Base-by-base conservation (phyloP, 176 grass and related monocot species). In the Raddia guianensis region DNA sequence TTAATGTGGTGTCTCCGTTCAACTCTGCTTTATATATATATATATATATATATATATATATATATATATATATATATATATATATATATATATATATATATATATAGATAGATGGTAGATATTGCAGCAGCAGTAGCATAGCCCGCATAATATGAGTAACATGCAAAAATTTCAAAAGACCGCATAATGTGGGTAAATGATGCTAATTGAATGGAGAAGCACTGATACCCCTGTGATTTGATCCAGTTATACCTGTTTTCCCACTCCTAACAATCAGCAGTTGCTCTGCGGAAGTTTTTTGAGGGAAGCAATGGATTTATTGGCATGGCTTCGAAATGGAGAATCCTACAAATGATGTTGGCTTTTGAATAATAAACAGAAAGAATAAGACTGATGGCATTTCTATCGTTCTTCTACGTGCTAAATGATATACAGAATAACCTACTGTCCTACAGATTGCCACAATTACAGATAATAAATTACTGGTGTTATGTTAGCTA, bases 401-500 rank as follows among this genome's bases (percentile, higher is more conserved):
- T 67, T 62, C 16, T 81, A 44, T 72, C 52, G 45, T 49, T 66
- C 48, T 73, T 84, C 72, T 68, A 73, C 77, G 77, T 81, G 72
- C 40, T 68, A 77, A 84, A 77, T 5, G 51, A 84, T 85, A 69
- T 82, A 85, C 85, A 91, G 32, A 85, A 85, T 74, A 40, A 48
- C 81, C 77, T 75, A 75, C 60, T 50, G 8, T 68, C 66, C 44
- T 70, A 55, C 46, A 63, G 20, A 40, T 46, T 9, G 62, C 67
- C 72, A 69, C 65, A 50, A 10, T 64, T 78, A 88, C 60, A 69
- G 40, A 51, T 8, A 66, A 80, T 35, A 52, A 80, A 73, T 45
- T 66, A 49, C n/a, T 45, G 66, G 37, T 59, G 27, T 9, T 68
- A 54, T 40, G 70, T 76, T 76, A 87, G 77, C 72, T 46, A 45